A percentile compares a stretch with the other conserved stretches of the same genome.
Evolutionary conservation across 2,329 filamentous ascomycete genomes (phyloP).

Genomic region (Cytospora chrysosperma): DNA sequence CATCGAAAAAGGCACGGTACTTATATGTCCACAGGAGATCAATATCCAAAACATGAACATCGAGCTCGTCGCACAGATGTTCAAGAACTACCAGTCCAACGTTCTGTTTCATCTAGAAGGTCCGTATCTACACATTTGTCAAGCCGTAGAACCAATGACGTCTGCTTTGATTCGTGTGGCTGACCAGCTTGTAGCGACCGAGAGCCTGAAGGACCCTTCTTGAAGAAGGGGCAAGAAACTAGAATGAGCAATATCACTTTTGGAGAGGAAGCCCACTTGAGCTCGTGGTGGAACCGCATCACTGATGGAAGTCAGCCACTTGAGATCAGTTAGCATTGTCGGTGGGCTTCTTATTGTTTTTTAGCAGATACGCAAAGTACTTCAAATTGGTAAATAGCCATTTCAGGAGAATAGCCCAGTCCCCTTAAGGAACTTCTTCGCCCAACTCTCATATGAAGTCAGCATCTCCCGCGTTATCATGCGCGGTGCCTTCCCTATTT

Average conservation of each 20-base stretch:
- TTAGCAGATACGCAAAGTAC: not conserved
- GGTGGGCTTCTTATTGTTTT: not conserved
- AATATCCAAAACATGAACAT: conserved; percentile 99
- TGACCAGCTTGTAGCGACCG: conserved; percentile 60
- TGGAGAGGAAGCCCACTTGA: too few species aligned
- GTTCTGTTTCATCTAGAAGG: conserved; percentile 97
- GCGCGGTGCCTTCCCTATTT: conserved; percentile 35
- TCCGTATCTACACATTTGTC: conserved; percentile 37
- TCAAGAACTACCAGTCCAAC: conserved; percentile 99
- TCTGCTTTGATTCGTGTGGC: not conserved
- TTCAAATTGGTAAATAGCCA: not conserved
- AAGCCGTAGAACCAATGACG: too few species aligned
- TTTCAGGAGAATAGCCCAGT: not conserved
- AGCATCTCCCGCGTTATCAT: conserved; percentile 39
- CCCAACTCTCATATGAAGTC: conserved; percentile 38
- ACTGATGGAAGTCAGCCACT: not conserved
- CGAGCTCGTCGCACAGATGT: conserved; percentile 97
- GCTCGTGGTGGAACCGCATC: not conserved
- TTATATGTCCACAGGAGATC: conserved; percentile 68
- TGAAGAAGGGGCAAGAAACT: conserved; percentile 36
- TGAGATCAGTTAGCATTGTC: not conserved
- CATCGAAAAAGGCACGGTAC: not conserved
- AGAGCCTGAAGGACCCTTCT: conserved; percentile 76
- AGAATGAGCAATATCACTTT: not conserved
- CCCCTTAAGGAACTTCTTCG: conserved; percentile 35